A percentile compares a stretch with the other conserved stretches of the same genome.
These are phyloP conservation scores for Pythium sp. DNA, from an alignment of 352 stramenopile genomes.

Conservation along the genomic window DNA sequence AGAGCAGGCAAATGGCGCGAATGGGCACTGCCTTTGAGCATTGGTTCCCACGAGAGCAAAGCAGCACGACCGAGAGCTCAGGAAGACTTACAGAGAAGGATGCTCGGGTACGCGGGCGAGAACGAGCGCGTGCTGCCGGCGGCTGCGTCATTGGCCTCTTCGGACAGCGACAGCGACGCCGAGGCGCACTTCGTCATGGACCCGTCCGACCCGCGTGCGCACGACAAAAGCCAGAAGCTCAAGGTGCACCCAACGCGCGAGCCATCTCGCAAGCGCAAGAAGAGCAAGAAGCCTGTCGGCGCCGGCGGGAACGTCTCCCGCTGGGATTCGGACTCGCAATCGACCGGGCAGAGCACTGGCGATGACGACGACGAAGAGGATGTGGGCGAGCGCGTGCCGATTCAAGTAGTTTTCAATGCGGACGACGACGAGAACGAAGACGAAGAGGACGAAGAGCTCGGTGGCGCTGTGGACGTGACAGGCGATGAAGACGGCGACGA, in stretches of 20 bases:
- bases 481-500: conserved; percentile 14
- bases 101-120: conserved; percentile 37
- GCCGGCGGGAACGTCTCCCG: conserved; percentile 26
- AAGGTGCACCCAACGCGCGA: conserved; percentile 32
- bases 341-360: conserved; percentile 9
- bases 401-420: conserved; percentile 18
- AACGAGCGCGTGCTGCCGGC: conserved; percentile 27
- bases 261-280: conserved; percentile 16
- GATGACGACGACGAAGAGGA: conserved; percentile 28
- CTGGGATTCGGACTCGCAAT: conserved; percentile 64
- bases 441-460: conserved; percentile 23
- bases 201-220: conserved; percentile 69
- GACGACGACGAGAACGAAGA: conserved; percentile 19
- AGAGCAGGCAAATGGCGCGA: conserved; percentile 9
- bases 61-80: neutral
- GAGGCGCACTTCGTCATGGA: conserved; percentile 68
- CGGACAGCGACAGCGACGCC: conserved; percentile 40
- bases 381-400: conserved; percentile 41
- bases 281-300: conserved; percentile 12
- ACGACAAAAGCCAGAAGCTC: conserved; percentile 32
- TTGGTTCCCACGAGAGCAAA: conserved; percentile 15
- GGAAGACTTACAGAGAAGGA: neutral
- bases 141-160: conserved; percentile 23
- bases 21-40: conserved; percentile 15
- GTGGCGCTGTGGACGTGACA: conserved; percentile 23